A percentile compares a stretch with the other conserved stretches of the same genome.
Conservation (phyloP, 805 yeast genomes). For the Vanderwaltozyma tropicalis region DNA sequence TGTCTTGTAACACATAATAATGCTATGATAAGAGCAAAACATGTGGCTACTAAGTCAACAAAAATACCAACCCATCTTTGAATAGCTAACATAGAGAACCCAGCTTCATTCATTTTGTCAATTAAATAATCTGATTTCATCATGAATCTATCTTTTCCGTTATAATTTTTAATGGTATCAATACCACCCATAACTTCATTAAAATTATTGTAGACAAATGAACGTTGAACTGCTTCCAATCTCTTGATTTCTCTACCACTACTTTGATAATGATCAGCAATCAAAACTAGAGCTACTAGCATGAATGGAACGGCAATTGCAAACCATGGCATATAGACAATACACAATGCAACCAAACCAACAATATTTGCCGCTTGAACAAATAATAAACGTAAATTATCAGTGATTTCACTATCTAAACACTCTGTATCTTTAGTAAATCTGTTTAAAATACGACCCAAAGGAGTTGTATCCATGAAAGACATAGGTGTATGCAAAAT, state of each 20-base stretch:
- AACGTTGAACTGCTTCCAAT: constrained; percentile 41
- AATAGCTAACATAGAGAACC: constrained; percentile 38
- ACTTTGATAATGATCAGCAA: constrained; percentile 38
- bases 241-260: constrained; percentile 42
- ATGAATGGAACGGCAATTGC: constrained; percentile 59
- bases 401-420: constrained; percentile 68
- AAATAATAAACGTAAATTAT: constrained; percentile 52
- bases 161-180: constrained; percentile 37
- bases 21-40: constrained; percentile 42
- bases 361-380: constrained; percentile 43
- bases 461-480: constrained; percentile 74
- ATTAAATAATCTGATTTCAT: constrained; percentile 38
- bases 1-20: constrained; percentile 49
- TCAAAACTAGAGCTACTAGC: constrained; percentile 32
- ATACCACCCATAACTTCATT: constrained; percentile 41
- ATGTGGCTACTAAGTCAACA: constrained; percentile 38
- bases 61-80: constrained; percentile 57
- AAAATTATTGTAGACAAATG: constrained; percentile 41
- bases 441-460: constrained; percentile 76
- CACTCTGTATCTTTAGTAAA: constrained; percentile 84
- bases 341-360: constrained; percentile 59
- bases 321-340: constrained; percentile 68
- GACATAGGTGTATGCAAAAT: constrained; percentile 73
- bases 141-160: constrained; percentile 29
- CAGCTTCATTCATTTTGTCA: constrained; percentile 45